Base-by-base conservation (phyloP, 768 basidiomycete species). In the Glaciozyma martinii region DNA sequence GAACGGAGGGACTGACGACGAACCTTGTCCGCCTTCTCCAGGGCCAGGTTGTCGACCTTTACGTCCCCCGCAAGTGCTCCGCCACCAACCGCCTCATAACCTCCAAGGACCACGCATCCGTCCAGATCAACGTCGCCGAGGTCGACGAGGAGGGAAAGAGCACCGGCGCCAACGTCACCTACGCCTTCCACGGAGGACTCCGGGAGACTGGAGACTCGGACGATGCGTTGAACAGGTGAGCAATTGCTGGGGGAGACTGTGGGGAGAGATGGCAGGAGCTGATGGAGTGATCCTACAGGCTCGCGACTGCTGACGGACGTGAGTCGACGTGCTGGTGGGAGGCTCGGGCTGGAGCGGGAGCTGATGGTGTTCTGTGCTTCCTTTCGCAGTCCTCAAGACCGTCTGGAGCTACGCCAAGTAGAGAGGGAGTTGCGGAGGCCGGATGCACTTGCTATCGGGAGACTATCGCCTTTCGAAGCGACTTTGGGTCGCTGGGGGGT, bases 31-130 rank as follows among this genome's bases (percentile, higher is more conserved):
- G 21, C 52, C 10, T 27, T 43, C 49, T 33, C 23, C 63, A 95
- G 90, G 94, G 95, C 80, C 82, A 89, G 78, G 93, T 99, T 78
- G 95, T 99, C 77, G 95, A 98, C 83, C 92, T 99, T 80, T 99
- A 99, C 82, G 93, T 98, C 76, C 95, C 95, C 79, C 90, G 95
- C 84, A 98, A 98, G 80, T 98, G 95, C 72, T 66, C 67, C 42
- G 74, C 74, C 42, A 74, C 74, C 37, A 74, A 93, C 85, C 91
- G 94, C 72, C 82, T 99, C 76, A 97, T 99, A 80, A 97, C 88
- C 71, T 89, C 94, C 74, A 98, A 98, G 81, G 95, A 99, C 80
- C 90, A 98, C 77, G 94, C 95, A 43, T 95, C 93, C 40, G 92
- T 99, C 76, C 95, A 99, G 78, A 86, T 99, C 78, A 88, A 85